Percentiles rank a stretch among this genome's conserved stretches.
These are phyloP conservation scores for Escallonia herrerae DNA, from an alignment of 129 eudicot species.

Conservation along the genomic window DNA sequence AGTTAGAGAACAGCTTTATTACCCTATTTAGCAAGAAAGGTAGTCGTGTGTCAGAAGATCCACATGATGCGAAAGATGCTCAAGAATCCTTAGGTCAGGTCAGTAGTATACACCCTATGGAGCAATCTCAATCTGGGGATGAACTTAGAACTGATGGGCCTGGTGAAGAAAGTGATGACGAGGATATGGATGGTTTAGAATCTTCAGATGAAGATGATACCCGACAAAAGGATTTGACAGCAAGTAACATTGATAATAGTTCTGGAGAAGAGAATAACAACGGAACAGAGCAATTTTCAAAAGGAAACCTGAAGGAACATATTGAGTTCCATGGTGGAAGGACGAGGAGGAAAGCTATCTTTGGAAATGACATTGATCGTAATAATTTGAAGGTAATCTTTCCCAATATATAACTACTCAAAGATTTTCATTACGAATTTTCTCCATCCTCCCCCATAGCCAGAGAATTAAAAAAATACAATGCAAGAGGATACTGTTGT, in stretches of 20 bases:
- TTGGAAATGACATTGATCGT: constrained; percentile 48
- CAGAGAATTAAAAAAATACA: too few species aligned
- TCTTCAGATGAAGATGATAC: constrained; percentile 20
- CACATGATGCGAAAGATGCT: constrained; percentile 25
- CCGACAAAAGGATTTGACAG: not conserved
- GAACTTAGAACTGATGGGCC: constrained; percentile 30
- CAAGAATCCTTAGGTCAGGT: constrained; percentile 21
- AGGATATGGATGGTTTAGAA: constrained; percentile 27
- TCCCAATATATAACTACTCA: not conserved
- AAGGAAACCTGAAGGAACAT: constrained; percentile 39
- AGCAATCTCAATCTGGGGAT: constrained; percentile 29
- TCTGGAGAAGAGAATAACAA: constrained; percentile 27
- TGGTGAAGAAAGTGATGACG: constrained; percentile 47
- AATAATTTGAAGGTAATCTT: constrained; percentile 43
- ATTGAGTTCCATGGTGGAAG: constrained; percentile 66
- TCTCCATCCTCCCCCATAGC: too few species aligned
- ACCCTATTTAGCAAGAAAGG: constrained; percentile 49
- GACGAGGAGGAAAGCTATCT: constrained; percentile 71
- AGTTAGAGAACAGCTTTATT: constrained; percentile 61
- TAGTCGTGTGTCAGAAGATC: constrained; percentile 20
- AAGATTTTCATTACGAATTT: too few species aligned
- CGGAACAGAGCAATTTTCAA: constrained; percentile 11
- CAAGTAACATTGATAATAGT: constrained; percentile 14
- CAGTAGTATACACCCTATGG: constrained; percentile 23
- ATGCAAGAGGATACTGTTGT: too few species aligned